A percentile compares a stretch with the other conserved stretches of the same genome.
These are phyloP conservation scores for Ascoidea asiatica DNA, from an alignment of 805 yeast species.

Conservation along the genomic window DNA sequence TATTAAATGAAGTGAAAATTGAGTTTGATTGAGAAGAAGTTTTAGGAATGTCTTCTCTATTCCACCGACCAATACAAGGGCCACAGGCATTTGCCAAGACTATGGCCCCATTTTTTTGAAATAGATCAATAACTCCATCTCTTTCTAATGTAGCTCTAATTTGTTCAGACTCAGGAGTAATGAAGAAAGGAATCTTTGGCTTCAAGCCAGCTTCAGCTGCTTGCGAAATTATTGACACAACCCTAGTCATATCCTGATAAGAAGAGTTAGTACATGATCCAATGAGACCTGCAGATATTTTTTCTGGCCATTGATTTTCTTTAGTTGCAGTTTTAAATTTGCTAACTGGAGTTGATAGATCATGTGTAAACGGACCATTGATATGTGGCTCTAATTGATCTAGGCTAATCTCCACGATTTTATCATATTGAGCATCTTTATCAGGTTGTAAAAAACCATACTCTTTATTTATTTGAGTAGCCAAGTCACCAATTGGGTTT, in stretches of 20 bases:
- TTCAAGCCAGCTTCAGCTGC: slow-evolving; percentile 79
- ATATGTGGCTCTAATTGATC: slow-evolving; percentile 83
- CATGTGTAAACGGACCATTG: slow-evolving; percentile 98
- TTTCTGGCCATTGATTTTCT: slow-evolving; percentile 74
- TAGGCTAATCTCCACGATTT: slow-evolving; percentile 82
- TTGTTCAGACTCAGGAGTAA: slow-evolving; percentile 97
- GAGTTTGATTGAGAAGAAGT: slow-evolving; percentile 62
- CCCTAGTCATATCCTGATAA: slow-evolving; percentile 96
- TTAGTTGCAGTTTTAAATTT: slow-evolving; percentile 60
- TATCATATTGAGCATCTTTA: slow-evolving; percentile 80
- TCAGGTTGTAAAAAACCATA: slow-evolving; percentile 69
- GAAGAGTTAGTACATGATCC: slow-evolving; percentile 99
- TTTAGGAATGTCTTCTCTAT: slow-evolving; percentile 59
- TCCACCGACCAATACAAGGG: slow-evolving; percentile 99
- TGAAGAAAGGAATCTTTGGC: slow-evolving; percentile 85
- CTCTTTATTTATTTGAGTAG: slow-evolving; percentile 43
- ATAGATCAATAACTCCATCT: slow-evolving; percentile 77
- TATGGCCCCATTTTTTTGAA: slow-evolving; percentile 78
- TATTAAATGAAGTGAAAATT: slow-evolving; percentile 92
- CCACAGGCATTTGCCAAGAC: slow-evolving; percentile 98
- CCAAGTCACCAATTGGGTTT: slow-evolving; percentile 70
- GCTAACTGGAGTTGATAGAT: slow-evolving; percentile 86
- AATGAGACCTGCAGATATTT: slow-evolving; percentile 83
- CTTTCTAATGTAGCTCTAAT: slow-evolving; percentile 94
- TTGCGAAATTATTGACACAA: slow-evolving; percentile 78